Conservation (phyloP, 192 early-diverging fungal species). For the Dissophora globulifera region DNA sequence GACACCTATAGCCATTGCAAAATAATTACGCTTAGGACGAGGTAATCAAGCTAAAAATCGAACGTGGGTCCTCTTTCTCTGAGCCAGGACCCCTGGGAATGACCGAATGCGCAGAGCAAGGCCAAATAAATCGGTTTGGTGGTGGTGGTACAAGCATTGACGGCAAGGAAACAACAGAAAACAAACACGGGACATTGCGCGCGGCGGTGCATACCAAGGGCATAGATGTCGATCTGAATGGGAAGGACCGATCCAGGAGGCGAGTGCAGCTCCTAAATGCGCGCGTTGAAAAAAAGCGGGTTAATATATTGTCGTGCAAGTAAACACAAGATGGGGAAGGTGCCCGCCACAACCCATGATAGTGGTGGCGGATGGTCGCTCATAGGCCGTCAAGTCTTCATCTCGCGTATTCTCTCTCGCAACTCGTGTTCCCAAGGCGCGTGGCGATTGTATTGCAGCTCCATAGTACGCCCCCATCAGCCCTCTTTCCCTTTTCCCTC, state of each 20-base stretch:
- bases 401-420: no score
- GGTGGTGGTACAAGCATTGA: background rate
- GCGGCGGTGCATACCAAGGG: slow-evolving; percentile 23
- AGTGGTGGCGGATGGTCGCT: background rate
- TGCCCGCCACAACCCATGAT: background rate
- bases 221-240: slow-evolving; percentile 47
- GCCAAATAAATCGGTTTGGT: no score
- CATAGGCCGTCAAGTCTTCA: no score
- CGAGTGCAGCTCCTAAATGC: slow-evolving; percentile 34
- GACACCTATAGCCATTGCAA: slow-evolving; percentile 11
- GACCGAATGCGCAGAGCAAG: no score
- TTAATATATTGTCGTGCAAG: no score
- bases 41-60: background rate
- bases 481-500: no score
- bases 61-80: background rate
- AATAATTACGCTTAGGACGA: no score
- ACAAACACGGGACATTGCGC: background rate
- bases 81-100: no score
- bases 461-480: no score
- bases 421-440: no score
- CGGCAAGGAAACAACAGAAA: slow-evolving; percentile 1
- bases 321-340: no score
- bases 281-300: background rate
- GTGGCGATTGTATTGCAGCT: no score
- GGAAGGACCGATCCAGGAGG: slow-evolving; percentile 42